A percentile compares a stretch with the other conserved stretches of the same genome.
phyloP scores from a whole-genome alignment of 352 stramenopile genomes.

The Pythium coloratum region DNA sequence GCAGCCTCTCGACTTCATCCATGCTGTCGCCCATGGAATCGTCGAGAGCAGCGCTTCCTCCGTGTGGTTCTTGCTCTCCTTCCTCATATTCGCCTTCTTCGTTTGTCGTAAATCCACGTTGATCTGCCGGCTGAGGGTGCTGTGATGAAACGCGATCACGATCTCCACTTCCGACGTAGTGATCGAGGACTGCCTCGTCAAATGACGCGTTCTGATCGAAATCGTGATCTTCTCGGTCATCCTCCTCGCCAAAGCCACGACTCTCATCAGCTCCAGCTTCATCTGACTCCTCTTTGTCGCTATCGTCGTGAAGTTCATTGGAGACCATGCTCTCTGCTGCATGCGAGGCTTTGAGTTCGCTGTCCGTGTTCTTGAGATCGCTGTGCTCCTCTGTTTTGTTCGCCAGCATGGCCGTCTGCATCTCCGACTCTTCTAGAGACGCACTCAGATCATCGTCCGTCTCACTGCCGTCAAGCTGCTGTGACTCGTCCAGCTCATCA shows the following conservation, averaged over 20 bases:
- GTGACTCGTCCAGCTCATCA: background rate
- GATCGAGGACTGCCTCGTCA: background rate
- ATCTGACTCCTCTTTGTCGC: too few relatives aligned
- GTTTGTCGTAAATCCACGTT: background rate
- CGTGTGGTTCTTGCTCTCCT: background rate
- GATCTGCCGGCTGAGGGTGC: too few relatives aligned
- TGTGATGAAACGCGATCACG: too few relatives aligned
- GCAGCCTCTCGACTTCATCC: constrained; percentile 21
- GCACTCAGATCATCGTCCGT: background rate
- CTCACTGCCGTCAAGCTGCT: background rate
- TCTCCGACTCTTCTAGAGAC: background rate
- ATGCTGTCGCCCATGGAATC: constrained; percentile 15
- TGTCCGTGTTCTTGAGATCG: too few relatives aligned
- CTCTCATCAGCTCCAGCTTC: background rate
- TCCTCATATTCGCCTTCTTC: background rate
- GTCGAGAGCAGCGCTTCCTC: background rate
- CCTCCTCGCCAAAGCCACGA: background rate
- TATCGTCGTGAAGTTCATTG: too few relatives aligned
- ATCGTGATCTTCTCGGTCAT: constrained; percentile 3
- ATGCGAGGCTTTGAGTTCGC: too few relatives aligned
- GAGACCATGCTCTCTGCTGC: too few relatives aligned
- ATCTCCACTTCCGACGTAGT: background rate
- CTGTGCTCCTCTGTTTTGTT: too few relatives aligned
- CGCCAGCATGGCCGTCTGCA: too few relatives aligned
- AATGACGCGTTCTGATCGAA: constrained; percentile 11